Evolutionary conservation across 1,139 yeast genomes (phyloP).

Genomic region (Schizosaccharomyces versatilis): DNA sequence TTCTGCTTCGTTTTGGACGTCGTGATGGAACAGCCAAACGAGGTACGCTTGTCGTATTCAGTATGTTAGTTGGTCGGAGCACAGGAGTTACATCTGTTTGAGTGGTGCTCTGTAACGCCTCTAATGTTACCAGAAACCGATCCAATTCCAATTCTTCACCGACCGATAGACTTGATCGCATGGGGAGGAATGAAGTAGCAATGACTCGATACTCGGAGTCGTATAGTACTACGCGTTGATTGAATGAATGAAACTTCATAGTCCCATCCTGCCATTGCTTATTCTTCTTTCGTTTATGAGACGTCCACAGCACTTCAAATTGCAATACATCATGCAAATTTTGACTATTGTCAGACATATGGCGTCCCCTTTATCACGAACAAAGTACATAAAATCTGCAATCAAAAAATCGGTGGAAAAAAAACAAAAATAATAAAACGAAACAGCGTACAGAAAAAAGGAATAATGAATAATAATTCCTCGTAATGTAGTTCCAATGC

Average conservation of each 20-base stretch:
- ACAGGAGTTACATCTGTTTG: not conserved
- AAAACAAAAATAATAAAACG: no score
- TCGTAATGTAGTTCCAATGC: no score
- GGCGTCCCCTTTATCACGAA: no score
- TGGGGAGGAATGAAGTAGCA: not conserved
- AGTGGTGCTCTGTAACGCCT: not conserved
- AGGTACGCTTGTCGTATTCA: no score
- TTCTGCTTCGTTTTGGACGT: no score
- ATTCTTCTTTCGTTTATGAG: slow-evolving; percentile 27
- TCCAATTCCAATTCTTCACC: not conserved
- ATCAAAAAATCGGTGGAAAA: no score
- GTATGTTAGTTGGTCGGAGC: not conserved
- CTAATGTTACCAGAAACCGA: not conserved
- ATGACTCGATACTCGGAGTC: slow-evolving; percentile 13
- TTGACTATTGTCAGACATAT: no score
- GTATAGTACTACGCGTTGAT: slow-evolving; percentile 27
- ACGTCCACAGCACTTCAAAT: slow-evolving; percentile 25
- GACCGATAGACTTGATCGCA: not conserved
- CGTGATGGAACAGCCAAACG: no score
- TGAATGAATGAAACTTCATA: slow-evolving; percentile 28
- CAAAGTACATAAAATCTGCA: no score
- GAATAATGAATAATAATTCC: no score
- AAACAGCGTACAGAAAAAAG: no score
- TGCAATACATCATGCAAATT: slow-evolving; percentile 18
- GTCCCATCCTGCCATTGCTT: slow-evolving; percentile 36